Percentiles rank a stretch among this genome's conserved stretches.
Conservation (phyloP, 345 rosid genomes). For the Jatropha curcas region DNA sequence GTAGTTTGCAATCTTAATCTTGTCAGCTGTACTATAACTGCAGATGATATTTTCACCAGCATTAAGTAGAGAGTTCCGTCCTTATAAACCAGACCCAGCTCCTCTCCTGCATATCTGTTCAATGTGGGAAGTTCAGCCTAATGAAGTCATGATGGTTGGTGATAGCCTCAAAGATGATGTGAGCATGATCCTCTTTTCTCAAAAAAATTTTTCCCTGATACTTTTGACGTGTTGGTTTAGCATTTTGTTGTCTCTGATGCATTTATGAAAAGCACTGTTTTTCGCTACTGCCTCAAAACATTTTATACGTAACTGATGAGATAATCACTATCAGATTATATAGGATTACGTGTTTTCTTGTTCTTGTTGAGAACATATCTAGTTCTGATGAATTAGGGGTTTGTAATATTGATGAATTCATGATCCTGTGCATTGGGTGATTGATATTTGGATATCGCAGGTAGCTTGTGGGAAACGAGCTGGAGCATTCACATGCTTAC, state of each 20-base stretch:
- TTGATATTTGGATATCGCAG: constrained; percentile 40
- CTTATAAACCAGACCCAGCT: constrained; percentile 90
- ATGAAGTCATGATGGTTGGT: constrained; percentile 92
- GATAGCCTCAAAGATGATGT: constrained; percentile 98
- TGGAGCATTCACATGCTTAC: constrained; percentile 86
- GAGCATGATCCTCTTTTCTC: constrained; percentile 25
- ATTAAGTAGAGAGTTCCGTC: constrained; percentile 92
- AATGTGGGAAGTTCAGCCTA: constrained; percentile 71
- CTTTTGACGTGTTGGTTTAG: too few relatives aligned
- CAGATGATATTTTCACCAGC: constrained; percentile 84
- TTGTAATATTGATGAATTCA: background rate
- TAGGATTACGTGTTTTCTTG: background rate
- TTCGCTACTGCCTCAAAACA: background rate
- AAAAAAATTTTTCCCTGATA: background rate
- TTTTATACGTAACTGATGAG: background rate
- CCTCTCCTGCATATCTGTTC: constrained; percentile 90
- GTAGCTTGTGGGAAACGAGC: constrained; percentile 85
- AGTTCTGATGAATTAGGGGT: background rate
- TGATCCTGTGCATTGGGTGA: background rate
- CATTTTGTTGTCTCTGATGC: background rate
- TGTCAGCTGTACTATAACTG: constrained; percentile 15
- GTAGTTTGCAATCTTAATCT: background rate
- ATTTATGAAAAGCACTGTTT: background rate
- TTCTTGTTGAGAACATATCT: background rate
- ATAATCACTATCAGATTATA: background rate